Evolutionary conservation across 73 alveolate genomes (phyloP).

Genomic region (Urostyla sp.): DNA sequence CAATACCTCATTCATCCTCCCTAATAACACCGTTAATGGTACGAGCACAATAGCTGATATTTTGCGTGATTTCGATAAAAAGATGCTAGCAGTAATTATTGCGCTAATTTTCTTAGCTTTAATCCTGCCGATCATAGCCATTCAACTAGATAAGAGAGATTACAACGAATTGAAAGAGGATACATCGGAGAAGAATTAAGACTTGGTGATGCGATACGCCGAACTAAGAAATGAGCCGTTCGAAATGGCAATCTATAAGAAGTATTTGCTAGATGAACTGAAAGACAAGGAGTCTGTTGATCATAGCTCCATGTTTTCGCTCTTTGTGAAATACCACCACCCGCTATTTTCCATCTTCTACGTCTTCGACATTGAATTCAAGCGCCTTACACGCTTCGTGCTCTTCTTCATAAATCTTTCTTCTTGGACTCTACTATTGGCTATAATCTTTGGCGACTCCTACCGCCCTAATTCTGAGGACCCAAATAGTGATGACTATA

Average conservation of each 20-base stretch:
- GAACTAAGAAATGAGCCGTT: neutral
- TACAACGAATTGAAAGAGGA: neutral
- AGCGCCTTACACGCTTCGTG: slow-evolving; percentile 10
- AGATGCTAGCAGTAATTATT: no score
- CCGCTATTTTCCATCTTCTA: slow-evolving; percentile 11
- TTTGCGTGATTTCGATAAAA: no score
- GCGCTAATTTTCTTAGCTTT: no score
- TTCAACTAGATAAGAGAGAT: slow-evolving; percentile 6
- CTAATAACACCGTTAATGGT: no score
- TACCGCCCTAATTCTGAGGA: no score
- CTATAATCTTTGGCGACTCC: no score
- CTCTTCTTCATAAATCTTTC: no score
- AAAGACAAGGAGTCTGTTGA: neutral
- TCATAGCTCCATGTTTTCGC: neutral
- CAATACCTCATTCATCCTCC: no score
- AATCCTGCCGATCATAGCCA: slow-evolving; percentile 32
- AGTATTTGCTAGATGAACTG: neutral
- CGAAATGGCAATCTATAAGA: slow-evolving; percentile 7
- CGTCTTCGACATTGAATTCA: slow-evolving; percentile 14
- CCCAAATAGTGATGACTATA: no score
- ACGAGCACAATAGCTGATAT: no score
- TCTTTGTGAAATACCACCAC: slow-evolving; percentile 6
- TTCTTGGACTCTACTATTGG: no score
- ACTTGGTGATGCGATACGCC: slow-evolving; percentile 4
- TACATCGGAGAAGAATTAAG: neutral